Evolutionary conservation across 169 alveolate species (phyloP).

Genomic region (Perkinsus olseni): DNA sequence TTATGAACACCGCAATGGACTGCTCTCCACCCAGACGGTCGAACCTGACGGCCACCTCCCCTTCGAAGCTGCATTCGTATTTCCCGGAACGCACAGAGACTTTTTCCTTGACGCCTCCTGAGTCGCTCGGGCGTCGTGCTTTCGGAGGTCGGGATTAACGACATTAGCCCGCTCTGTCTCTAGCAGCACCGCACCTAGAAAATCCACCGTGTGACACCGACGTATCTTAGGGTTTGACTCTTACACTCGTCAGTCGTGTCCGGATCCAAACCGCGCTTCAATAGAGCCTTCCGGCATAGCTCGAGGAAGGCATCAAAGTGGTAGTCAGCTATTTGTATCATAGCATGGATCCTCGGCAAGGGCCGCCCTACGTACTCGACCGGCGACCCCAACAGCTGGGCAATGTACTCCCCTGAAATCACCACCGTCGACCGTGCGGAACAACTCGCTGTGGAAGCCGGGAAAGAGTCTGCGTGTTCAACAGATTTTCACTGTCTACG

Average conservation of each 20-base stretch:
- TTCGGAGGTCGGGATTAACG: not conserved
- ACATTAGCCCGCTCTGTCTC: not conserved
- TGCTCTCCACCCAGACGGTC: not conserved
- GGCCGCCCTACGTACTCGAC: not conserved
- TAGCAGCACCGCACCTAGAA: not conserved
- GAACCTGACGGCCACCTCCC: not conserved
- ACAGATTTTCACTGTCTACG: no score
- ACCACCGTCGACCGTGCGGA: no score
- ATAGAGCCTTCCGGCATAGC: not conserved
- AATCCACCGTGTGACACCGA: not conserved
- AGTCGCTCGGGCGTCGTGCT: not conserved
- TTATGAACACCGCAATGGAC: not conserved
- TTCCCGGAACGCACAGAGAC: not conserved
- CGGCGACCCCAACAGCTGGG: not conserved
- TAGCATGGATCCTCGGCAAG: not conserved
- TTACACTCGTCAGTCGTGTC: not conserved
- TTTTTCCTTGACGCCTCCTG: not conserved
- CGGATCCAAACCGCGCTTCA: not conserved
- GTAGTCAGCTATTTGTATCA: not conserved
- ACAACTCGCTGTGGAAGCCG: no score
- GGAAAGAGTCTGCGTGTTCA: no score
- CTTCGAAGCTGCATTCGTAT: not conserved
- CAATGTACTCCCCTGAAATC: not conserved
- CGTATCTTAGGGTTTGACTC: not conserved
- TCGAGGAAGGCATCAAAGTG: not conserved